A percentile compares a stretch with the other conserved stretches of the same genome.
Evolutionary conservation across 768 basidiomycete species (phyloP).

Genomic region (Pleurotus giganteus): DNA sequence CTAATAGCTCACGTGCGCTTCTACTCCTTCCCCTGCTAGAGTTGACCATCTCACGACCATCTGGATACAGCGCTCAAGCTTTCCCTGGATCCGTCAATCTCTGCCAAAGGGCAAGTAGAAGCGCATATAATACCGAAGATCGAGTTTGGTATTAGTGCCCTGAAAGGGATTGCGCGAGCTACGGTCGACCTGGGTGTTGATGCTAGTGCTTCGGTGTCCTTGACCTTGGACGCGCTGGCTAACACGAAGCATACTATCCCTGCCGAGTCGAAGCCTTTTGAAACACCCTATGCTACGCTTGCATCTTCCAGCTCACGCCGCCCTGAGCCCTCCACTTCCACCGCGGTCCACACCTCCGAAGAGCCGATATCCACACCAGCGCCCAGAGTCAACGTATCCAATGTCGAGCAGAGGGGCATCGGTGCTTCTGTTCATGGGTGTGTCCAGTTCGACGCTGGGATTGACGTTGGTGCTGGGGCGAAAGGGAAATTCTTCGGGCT

Average conservation of each 20-base stretch:
- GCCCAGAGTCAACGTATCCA: not conserved
- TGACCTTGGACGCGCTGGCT: slow-evolving; percentile 17
- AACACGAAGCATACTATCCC: slow-evolving; percentile 7
- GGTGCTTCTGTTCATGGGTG: slow-evolving; percentile 26
- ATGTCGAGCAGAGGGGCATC: not conserved
- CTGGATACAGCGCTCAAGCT: slow-evolving; percentile 25
- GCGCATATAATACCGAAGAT: slow-evolving; percentile 35
- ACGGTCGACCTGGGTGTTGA: slow-evolving; percentile 24
- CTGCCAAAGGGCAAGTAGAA: slow-evolving; percentile 23
- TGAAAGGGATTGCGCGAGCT: slow-evolving; percentile 11
- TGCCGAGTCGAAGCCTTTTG: not conserved
- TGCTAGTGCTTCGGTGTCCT: slow-evolving; percentile 22
- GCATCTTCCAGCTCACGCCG: too few relatives aligned
- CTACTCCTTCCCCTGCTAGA: not conserved
- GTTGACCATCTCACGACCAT: not conserved
- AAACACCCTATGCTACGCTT: not conserved
- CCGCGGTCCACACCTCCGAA: too few relatives aligned
- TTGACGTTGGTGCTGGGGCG: slow-evolving; percentile 39
- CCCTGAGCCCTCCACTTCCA: too few relatives aligned
- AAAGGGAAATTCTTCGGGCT: slow-evolving; percentile 37
- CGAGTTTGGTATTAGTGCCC: slow-evolving; percentile 2
- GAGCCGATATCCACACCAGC: not conserved
- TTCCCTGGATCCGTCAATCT: slow-evolving; percentile 27
- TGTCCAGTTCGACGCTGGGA: slow-evolving; percentile 28
- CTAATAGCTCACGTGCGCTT: slow-evolving; percentile 27